phyloP scores from a whole-genome alignment of 2,329 filamentous ascomycete species.

The Cladosporium sp. region DNA sequence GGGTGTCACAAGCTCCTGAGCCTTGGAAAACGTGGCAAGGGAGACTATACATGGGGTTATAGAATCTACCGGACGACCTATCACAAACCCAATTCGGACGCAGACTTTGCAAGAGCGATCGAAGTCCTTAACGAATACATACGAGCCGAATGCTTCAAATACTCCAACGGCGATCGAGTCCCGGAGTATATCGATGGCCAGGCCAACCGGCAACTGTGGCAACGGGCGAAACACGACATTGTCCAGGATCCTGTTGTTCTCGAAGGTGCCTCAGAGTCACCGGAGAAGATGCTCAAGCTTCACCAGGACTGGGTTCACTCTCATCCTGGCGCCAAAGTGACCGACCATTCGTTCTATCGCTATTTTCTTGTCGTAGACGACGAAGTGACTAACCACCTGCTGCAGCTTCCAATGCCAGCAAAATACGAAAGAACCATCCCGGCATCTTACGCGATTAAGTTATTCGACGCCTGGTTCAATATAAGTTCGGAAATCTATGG shows the following conservation, averaged over 20 bases:
- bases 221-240: neutral
- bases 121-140: constrained; percentile 4
- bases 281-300: constrained; percentile 1
- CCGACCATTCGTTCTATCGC: constrained; percentile 3
- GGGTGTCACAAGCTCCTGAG: neutral
- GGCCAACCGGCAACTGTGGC: constrained; percentile 5
- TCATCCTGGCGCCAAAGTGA: neutral
- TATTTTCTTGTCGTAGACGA: constrained; percentile 9
- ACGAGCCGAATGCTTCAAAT: constrained; percentile 1
- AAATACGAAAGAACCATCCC: neutral
- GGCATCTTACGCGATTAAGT: neutral
- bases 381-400: constrained; percentile 4
- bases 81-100: neutral
- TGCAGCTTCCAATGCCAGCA: constrained; percentile 11
- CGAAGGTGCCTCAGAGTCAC: neutral
- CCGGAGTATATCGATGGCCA: neutral
- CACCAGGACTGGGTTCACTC: constrained; percentile 5
- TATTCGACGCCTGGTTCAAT: constrained; percentile 6
- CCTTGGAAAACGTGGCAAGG: neutral
- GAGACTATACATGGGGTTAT: constrained; percentile 12
- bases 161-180: neutral
- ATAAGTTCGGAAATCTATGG: neutral
- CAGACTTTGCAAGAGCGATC: neutral
- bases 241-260: neutral
- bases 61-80: constrained; percentile 14